Evolutionary conservation across 1,284 basidiomycete species (phyloP).

Genomic region (Trichosporon coremiiforme): DNA sequence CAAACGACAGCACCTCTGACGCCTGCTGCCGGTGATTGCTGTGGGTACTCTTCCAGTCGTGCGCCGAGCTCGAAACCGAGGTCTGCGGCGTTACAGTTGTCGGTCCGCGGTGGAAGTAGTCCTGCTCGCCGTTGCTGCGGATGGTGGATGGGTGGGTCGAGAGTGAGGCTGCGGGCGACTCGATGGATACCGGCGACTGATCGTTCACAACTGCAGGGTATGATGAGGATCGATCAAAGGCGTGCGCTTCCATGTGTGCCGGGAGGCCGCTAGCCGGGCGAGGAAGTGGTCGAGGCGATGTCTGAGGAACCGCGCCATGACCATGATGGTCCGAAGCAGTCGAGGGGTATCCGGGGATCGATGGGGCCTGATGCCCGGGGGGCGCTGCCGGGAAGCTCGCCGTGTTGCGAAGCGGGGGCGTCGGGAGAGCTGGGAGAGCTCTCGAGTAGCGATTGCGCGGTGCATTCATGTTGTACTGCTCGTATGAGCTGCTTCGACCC

Average conservation of each 20-base stretch:
- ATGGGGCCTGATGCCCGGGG: neutral
- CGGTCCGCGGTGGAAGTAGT: neutral
- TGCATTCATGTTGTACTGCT: neutral
- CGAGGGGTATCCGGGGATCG: neutral
- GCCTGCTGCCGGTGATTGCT: neutral
- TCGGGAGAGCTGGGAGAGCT: neutral
- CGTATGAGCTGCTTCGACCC: neutral
- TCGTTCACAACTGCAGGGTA: neutral
- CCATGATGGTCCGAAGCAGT: neutral
- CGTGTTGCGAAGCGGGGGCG: neutral
- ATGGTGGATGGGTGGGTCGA: constrained; percentile 5
- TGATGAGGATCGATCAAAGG: neutral
- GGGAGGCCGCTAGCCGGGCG: constrained; percentile 14
- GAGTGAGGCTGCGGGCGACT: neutral
- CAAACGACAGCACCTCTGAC: neutral
- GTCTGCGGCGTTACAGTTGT: neutral
- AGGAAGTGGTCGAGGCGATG: constrained; percentile 2
- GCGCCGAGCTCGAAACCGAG: neutral
- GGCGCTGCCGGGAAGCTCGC: neutral
- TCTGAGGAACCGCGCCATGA: neutral
- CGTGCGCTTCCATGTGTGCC: neutral
- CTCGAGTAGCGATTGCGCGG: neutral
- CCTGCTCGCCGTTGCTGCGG: neutral
- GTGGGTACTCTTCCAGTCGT: neutral
- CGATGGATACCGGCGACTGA: constrained; percentile 1